These are phyloP conservation scores for Eucalyptus sp. DNA, from an alignment of 345 rosid genomes.

Conservation along the genomic window DNA sequence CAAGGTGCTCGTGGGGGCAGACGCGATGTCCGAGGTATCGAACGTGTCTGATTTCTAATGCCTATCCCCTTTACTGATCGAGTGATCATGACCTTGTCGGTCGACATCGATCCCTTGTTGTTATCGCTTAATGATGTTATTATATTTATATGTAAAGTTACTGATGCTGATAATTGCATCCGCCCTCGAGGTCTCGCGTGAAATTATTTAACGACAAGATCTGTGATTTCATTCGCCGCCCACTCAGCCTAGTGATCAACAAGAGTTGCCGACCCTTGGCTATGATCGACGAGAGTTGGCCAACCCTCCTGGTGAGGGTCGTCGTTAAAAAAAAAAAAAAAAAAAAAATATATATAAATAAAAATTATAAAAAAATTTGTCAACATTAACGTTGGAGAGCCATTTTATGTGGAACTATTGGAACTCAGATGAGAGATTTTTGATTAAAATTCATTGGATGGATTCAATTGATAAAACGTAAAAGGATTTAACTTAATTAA, in stretches of 20 bases:
- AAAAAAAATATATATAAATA: too few species aligned
- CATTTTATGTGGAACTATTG: too few species aligned
- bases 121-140: background rate
- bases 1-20: background rate
- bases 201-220: background rate
- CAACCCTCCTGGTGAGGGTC: background rate
- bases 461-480: accelerated
- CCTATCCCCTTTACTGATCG: background rate
- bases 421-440: accelerated
- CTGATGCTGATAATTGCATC: background rate
- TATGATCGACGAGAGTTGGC: background rate
- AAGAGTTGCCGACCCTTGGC: background rate
- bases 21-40: background rate
- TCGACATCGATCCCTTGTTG: background rate
- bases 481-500: accelerated
- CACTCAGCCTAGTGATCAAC: background rate
- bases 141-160: background rate
- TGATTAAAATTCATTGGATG: too few species aligned
- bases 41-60: background rate
- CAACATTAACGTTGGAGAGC: accelerated
- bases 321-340: too few species aligned
- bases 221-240: background rate
- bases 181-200: background rate
- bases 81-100: background rate
- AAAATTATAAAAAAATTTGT: too few species aligned